These are phyloP conservation scores for Elaeagnus macrophylla DNA, from an alignment of 306 rosid genomes.

Conservation along the genomic window DNA sequence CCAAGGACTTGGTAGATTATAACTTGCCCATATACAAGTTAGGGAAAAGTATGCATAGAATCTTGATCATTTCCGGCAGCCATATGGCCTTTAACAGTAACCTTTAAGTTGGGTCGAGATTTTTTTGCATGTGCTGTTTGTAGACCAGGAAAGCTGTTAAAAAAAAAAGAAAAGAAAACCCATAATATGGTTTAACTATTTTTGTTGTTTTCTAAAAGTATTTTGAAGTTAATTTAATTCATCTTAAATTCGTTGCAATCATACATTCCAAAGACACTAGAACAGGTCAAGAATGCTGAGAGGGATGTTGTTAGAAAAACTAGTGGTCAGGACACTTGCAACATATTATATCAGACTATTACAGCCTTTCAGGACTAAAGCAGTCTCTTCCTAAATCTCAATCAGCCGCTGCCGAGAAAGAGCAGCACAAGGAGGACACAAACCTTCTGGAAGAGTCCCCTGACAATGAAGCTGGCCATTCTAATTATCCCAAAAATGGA, in stretches of 20 bases:
- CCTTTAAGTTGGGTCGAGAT: not conserved
- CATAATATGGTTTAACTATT: no score
- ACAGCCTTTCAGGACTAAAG: slow-evolving; percentile 79
- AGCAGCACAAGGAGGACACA: slow-evolving; percentile 17
- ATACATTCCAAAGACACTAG: slow-evolving; percentile 70
- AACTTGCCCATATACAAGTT: no score
- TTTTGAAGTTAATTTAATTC: not conserved
- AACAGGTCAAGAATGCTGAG: slow-evolving; percentile 63
- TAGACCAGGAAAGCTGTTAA: not conserved
- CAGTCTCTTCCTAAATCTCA: slow-evolving; percentile 37
- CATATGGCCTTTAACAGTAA: no score
- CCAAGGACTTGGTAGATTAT: no score
- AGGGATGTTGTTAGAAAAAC: slow-evolving; percentile 56
- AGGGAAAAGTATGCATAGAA: no score
- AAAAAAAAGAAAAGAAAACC: no score
- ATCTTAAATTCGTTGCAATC: slow-evolving; percentile 34
- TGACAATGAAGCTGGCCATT: not conserved
- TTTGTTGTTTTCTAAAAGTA: no score
- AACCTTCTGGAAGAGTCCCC: slow-evolving; percentile 10
- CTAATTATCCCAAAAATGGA: slow-evolving; percentile 20
- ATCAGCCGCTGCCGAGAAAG: slow-evolving; percentile 14
- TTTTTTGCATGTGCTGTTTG: no score
- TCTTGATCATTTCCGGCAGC: no score
- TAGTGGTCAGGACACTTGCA: slow-evolving; percentile 60
- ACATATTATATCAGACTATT: slow-evolving; percentile 63